A percentile compares a stretch with the other conserved stretches of the same genome.
Conservation (phyloP, 352 stramenopile species). For the Pythium sp. region DNA sequence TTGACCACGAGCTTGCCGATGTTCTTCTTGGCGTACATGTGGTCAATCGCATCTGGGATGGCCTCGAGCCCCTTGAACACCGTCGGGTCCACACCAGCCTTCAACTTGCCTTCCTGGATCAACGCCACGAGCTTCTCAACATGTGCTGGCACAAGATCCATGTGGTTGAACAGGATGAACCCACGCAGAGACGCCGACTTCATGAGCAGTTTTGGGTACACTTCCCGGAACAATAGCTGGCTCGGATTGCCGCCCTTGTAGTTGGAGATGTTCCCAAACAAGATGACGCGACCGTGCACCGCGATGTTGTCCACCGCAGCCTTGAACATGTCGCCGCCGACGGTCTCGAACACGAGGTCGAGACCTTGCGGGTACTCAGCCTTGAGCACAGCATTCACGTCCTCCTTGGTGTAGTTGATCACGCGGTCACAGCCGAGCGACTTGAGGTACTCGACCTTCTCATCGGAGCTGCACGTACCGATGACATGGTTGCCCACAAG, state of each 20-base stretch:
- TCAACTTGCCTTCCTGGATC: slow-evolving; percentile 34
- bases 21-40: slow-evolving; percentile 38
- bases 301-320: slow-evolving; percentile 56
- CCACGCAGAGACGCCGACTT: slow-evolving; percentile 36
- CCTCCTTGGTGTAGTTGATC: too few relatives aligned
- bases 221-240: too few relatives aligned
- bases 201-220: slow-evolving; percentile 16
- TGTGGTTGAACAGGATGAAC: slow-evolving; percentile 46
- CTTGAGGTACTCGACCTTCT: slow-evolving; percentile 80
- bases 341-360: too few relatives aligned
- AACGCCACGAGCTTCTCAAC: too few relatives aligned
- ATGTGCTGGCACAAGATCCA: slow-evolving; percentile 29
- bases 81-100: slow-evolving; percentile 22
- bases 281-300: slow-evolving; percentile 50
- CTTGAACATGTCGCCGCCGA: slow-evolving; percentile 51
- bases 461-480: slow-evolving; percentile 74
- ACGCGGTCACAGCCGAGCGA: too few relatives aligned
- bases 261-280: slow-evolving; percentile 51
- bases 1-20: slow-evolving; percentile 57
- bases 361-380: too few relatives aligned
- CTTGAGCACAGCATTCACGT: too few relatives aligned
- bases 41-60: slow-evolving; percentile 33
- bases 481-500: slow-evolving; percentile 80
- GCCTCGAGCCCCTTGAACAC: slow-evolving; percentile 31
- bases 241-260: slow-evolving; percentile 25